A percentile compares a stretch with the other conserved stretches of the same genome.
Conservation (phyloP, 495 filamentous ascomycete genomes). For the Aspergillus ostianus region DNA sequence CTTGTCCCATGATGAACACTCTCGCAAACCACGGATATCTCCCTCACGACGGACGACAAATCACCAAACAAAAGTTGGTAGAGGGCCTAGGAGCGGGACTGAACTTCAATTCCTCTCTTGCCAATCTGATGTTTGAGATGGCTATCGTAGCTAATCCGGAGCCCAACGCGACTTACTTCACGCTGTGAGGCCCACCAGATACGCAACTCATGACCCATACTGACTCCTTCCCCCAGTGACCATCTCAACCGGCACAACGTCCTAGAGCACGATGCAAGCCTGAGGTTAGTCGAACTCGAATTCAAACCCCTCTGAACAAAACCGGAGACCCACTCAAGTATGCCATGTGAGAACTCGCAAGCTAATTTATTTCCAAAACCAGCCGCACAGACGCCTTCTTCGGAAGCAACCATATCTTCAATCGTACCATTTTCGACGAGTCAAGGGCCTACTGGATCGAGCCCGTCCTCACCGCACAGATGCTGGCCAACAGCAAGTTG, state of each 20-base stretch:
- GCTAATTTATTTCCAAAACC: background rate
- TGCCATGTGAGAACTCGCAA: no score
- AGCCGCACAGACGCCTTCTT: constrained; percentile 45
- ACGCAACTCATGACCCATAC: background rate
- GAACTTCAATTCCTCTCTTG: constrained; percentile 40
- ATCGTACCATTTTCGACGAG: constrained; percentile 46
- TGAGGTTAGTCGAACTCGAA: constrained; percentile 35
- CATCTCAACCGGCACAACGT: constrained; percentile 47
- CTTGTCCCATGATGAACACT: constrained; percentile 54
- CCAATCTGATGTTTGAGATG: constrained; percentile 36
- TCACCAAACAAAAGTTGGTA: constrained; percentile 18
- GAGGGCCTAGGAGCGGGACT: constrained; percentile 38
- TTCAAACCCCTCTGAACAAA: constrained; percentile 9
- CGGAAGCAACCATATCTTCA: constrained; percentile 43
- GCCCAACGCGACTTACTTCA: constrained; percentile 49
- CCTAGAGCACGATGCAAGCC: constrained; percentile 51
- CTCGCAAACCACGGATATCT: constrained; percentile 59
- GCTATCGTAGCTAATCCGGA: constrained; percentile 46
- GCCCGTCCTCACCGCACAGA: constrained; percentile 34
- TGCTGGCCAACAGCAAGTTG: constrained; percentile 41
- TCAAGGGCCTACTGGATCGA: constrained; percentile 42
- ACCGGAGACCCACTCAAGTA: background rate
- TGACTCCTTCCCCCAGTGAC: constrained; percentile 18
- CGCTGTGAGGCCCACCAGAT: constrained; percentile 24
- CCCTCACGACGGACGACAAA: constrained; percentile 46